These are phyloP conservation scores for Mycena rebaudengoi DNA, from an alignment of 768 basidiomycete species.

Conservation along the genomic window DNA sequence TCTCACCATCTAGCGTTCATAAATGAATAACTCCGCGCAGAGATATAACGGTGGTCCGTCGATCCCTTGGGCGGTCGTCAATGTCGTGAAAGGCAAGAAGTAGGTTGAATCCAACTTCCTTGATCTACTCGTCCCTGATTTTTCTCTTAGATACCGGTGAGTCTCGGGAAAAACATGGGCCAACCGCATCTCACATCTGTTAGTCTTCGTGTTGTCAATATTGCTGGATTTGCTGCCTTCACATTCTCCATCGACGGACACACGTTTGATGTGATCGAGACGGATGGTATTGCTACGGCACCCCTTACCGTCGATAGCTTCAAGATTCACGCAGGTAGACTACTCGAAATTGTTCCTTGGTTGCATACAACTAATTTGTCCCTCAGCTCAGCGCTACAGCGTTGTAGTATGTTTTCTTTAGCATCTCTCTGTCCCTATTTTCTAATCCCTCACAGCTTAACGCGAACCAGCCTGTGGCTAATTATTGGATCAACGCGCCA, in stretches of 20 bases:
- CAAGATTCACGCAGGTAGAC: slow-evolving; percentile 35
- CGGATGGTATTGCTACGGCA: slow-evolving; percentile 37
- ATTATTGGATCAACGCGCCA: slow-evolving; percentile 52
- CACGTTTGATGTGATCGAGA: not conserved
- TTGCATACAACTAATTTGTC: not conserved
- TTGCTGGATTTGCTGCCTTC: slow-evolving; percentile 41
- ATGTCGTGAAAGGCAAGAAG: slow-evolving; percentile 41
- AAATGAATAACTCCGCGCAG: not conserved
- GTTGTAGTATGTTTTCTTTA: slow-evolving; percentile 27
- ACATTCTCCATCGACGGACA: slow-evolving; percentile 33
- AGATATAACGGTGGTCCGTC: slow-evolving; percentile 45
- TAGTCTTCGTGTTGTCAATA: slow-evolving; percentile 51
- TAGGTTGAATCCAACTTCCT: not conserved
- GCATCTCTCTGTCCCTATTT: not conserved
- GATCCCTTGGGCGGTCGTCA: slow-evolving; percentile 42
- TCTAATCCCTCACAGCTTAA: slow-evolving; percentile 3
- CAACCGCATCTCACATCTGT: not conserved
- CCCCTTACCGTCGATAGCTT: slow-evolving; percentile 40
- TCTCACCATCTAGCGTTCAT: not conserved
- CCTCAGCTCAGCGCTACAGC: slow-evolving; percentile 39
- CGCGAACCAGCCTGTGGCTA: slow-evolving; percentile 44
- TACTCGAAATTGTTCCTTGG: too few relatives aligned
- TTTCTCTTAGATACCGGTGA: slow-evolving; percentile 1
- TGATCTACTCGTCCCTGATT: not conserved
- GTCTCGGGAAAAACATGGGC: too few relatives aligned